Evolutionary conservation across 129 eudicot genomes (phyloP).

Genomic region (Sambucus nigra): DNA sequence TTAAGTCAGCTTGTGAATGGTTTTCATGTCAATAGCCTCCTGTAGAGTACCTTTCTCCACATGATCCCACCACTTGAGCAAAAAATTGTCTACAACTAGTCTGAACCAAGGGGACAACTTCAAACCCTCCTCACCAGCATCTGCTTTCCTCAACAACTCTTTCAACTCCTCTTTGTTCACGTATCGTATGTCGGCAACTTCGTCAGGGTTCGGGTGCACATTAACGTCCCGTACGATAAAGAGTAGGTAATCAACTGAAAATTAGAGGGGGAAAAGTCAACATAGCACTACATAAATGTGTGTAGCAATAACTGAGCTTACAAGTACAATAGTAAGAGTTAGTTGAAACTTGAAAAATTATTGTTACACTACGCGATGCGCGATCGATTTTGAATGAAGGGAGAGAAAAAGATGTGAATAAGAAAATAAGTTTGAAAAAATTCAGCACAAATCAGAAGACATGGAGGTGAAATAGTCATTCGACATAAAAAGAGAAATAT

Average conservation of each 20-base stretch:
- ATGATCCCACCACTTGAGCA: conserved; percentile 97
- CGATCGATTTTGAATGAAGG: too few species aligned
- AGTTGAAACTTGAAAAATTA: too few species aligned
- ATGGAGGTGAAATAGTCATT: too few species aligned
- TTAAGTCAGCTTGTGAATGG: conserved; percentile 72
- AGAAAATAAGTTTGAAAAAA: too few species aligned
- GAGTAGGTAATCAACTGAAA: conserved; percentile 88
- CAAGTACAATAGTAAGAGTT: too few species aligned
- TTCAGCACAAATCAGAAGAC: too few species aligned
- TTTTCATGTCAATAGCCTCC: conserved; percentile 79
- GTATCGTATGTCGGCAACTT: conserved; percentile 60
- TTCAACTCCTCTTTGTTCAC: conserved; percentile 64
- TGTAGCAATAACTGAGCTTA: too few species aligned
- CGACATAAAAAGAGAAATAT: too few species aligned
- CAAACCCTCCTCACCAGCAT: conserved; percentile 88
- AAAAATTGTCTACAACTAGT: conserved; percentile 84
- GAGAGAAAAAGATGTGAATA: too few species aligned
- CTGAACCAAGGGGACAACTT: conserved; percentile 98
- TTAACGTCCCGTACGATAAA: conserved; percentile 82
- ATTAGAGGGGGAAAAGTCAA: not conserved
- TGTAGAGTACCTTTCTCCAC: conserved; percentile 58
- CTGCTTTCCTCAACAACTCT: conserved; percentile 80
- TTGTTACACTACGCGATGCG: too few species aligned
- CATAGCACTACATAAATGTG: too few species aligned
- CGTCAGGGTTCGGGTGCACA: conserved; percentile 81